Conservation (phyloP, 1,284 basidiomycete genomes). For the Athelia sp. region DNA sequence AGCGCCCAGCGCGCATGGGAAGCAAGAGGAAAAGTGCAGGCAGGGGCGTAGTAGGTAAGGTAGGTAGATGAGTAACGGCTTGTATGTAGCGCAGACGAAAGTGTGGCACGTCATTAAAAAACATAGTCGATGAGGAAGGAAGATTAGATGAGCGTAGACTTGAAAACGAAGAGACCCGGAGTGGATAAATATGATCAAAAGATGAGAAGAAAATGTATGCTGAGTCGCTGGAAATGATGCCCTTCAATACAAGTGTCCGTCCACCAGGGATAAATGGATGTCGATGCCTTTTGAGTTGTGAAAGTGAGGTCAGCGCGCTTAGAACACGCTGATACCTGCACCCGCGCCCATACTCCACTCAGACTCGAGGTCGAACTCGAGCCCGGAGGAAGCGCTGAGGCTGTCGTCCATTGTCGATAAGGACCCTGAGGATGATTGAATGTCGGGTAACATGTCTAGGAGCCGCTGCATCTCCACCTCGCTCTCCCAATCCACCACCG, state of each 20-base stretch:
- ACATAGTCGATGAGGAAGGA: constrained; percentile 6
- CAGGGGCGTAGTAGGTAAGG: constrained; percentile 2
- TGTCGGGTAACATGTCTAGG: constrained; percentile 44
- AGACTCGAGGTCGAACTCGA: constrained; percentile 28
- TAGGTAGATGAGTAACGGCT: not conserved
- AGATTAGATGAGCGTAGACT: constrained; percentile 7
- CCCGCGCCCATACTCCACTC: constrained; percentile 23
- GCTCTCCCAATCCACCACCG: constrained; percentile 29
- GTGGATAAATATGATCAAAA: constrained; percentile 13
- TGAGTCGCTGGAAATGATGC: constrained; percentile 5
- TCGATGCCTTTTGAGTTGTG: not conserved
- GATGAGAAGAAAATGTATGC: constrained; percentile 2
- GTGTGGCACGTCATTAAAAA: constrained; percentile 1
- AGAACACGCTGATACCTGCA: not conserved
- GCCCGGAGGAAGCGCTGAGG: constrained; percentile 29
- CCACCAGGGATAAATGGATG: not conserved
- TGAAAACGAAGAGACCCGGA: constrained; percentile 11
- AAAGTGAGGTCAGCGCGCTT: not conserved
- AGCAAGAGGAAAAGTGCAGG: constrained; percentile 2
- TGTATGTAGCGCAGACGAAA: constrained; percentile 8
- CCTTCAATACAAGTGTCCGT: constrained; percentile 9
- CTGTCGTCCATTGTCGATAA: constrained; percentile 12
- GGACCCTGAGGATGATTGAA: constrained; percentile 20
- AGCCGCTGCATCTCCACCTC: constrained; percentile 61
- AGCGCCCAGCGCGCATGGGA: constrained; percentile 5